Evolutionary conservation across 768 basidiomycete genomes (phyloP), one percentile per base, ranked within the genome.

Genomic region (Russula lepida): DNA sequence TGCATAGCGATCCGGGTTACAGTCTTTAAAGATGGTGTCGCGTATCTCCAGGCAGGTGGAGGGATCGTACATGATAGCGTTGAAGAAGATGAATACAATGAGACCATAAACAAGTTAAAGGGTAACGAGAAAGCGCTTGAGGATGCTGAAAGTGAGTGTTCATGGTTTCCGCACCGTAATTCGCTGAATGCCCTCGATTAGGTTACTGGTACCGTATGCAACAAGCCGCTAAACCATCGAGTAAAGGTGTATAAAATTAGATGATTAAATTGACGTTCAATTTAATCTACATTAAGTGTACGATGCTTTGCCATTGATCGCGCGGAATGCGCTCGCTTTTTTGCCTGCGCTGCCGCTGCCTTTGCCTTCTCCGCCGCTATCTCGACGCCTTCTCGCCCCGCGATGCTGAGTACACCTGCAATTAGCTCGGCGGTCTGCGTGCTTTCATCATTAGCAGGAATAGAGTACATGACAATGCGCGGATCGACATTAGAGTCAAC

Each of bases 1-100:
- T 98, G 95, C 74, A 99, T 99, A 68, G 95, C 97, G 5, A 98
- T 99, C 68, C 84, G 97, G 33, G 98, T 95, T 5, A 98, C 98
- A 92, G 83, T 86, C 1, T 98, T 97, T 79, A 98, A 97, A 74
- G 82, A 94, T 66, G 93, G 94, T 2, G 78, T 84, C 21, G 91
- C 84, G 23, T 98, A 98, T 72, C 75, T 98, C 49, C 95, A 98
- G 71, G 97, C 97, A 39, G 94, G 95, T 6, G 97, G 95, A 56
- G 95, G 95, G 1, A 97, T 99, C 66, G 97, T 99, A 11, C 93
- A 86, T 66, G 97, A 99, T 72, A 94, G 92, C 67, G 87, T 92
- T 19, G 97, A 99, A 71, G 89, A 95, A 70, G 95, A 97, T n/a
- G 97, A 99, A 71, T 98, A 94, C 69, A 71, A 85, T 3, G 97